Evolutionary conservation across 2,329 filamentous ascomycete species (phyloP).

Genomic region (Fusarium sp.): DNA sequence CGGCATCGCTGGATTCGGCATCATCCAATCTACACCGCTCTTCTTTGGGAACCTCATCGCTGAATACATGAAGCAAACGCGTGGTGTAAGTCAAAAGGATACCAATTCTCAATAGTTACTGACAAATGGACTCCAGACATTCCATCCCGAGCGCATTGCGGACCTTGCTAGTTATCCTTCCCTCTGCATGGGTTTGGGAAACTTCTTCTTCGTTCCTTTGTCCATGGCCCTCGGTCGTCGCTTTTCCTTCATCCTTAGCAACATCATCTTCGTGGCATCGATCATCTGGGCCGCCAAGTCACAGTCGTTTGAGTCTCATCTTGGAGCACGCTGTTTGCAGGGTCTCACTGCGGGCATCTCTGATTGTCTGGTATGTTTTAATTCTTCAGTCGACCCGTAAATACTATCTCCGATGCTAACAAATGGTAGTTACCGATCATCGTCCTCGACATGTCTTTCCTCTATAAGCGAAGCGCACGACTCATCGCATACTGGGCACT

Average conservation of each 20-base stretch:
- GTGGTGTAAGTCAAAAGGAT: neutral
- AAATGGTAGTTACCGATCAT: neutral
- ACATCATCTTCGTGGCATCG: neutral
- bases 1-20: neutral
- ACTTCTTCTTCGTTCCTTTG: neutral
- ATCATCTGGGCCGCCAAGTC: neutral
- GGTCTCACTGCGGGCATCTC: neutral
- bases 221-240: neutral
- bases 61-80: neutral
- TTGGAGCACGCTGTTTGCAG: neutral
- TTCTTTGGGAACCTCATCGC: neutral
- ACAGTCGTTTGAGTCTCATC: neutral
- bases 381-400: neutral
- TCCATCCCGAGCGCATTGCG: neutral
- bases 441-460: neutral
- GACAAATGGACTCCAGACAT: neutral
- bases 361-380: neutral
- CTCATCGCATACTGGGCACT: neutral
- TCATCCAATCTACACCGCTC: neutral
- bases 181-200: neutral
- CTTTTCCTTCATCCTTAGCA: neutral
- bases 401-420: neutral
- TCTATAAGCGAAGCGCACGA: neutral
- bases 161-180: neutral
- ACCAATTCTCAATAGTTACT: fast-evolving